These are phyloP conservation scores for Prunus kanzakura DNA, from an alignment of 306 rosid genomes.

Conservation along the genomic window DNA sequence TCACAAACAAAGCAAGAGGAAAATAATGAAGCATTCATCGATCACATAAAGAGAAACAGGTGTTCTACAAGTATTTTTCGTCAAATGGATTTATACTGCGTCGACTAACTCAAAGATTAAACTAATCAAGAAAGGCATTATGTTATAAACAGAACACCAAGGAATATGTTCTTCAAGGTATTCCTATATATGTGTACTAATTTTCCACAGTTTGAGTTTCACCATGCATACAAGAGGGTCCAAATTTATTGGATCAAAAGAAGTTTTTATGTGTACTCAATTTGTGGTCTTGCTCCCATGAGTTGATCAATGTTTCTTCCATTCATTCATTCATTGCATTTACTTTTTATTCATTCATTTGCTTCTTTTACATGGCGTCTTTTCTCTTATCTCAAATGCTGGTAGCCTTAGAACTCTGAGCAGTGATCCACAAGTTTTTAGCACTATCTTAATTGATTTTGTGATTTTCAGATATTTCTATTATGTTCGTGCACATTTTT, in stretches of 20 bases:
- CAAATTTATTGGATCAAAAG: background rate
- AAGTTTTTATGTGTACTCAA: background rate
- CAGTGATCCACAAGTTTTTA: background rate
- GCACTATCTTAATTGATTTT: background rate
- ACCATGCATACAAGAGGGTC: background rate
- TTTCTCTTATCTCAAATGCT: no score
- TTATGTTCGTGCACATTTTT: background rate
- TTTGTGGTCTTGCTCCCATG: background rate
- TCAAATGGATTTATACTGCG: background rate
- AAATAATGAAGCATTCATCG: background rate
- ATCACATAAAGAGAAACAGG: background rate
- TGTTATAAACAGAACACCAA: background rate
- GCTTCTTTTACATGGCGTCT: background rate
- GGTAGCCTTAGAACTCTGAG: no score
- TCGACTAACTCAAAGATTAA: no score
- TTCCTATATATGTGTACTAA: background rate
- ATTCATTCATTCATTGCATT: background rate
- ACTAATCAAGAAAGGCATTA: background rate
- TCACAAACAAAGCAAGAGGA: background rate
- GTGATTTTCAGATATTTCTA: background rate
- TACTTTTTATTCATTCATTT: background rate
- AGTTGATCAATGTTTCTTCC: background rate
- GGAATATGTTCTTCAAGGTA: background rate
- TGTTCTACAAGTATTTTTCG: background rate
- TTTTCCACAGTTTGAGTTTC: background rate